Evolutionary conservation across 2,329 filamentous ascomycete genomes (phyloP).

Genomic region (Chrysosporium queenslandicum): DNA sequence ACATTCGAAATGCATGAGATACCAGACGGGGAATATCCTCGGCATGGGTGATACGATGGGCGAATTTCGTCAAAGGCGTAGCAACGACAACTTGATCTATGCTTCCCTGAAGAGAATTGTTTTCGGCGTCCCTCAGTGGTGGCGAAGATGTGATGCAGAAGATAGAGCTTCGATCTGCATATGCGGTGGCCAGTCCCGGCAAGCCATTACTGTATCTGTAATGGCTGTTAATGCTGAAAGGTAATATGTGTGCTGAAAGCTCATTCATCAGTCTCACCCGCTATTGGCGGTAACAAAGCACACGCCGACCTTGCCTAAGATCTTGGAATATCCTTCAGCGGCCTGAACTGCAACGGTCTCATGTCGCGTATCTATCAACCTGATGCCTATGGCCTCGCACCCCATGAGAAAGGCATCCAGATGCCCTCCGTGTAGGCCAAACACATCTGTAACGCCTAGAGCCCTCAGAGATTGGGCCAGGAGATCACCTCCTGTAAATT

Average conservation of each 20-base stretch:
- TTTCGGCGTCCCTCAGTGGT: constrained; percentile 38
- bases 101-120: constrained; percentile 39
- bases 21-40: constrained; percentile 40
- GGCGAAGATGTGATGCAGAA: constrained; percentile 22
- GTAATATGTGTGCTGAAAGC: not conserved
- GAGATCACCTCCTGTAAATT: not conserved
- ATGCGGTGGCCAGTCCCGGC: not conserved
- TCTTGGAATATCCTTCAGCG: not conserved
- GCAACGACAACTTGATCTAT: constrained; percentile 40
- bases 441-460: not conserved
- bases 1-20: constrained; percentile 34
- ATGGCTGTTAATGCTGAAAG: not conserved
- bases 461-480: not conserved
- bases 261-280: not conserved
- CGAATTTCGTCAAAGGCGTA: constrained; percentile 37
- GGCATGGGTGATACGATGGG: too few species aligned
- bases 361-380: not conserved
- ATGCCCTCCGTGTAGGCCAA: not conserved
- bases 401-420: not conserved
- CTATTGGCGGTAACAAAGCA: not conserved
- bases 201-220: not conserved
- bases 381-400: not conserved
- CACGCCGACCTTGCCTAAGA: not conserved
- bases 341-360: not conserved
- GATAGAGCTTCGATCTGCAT: not conserved